These are phyloP conservation scores for Erodium moschatum DNA, from an alignment of 441 rosid genomes.

Conservation along the genomic window DNA sequence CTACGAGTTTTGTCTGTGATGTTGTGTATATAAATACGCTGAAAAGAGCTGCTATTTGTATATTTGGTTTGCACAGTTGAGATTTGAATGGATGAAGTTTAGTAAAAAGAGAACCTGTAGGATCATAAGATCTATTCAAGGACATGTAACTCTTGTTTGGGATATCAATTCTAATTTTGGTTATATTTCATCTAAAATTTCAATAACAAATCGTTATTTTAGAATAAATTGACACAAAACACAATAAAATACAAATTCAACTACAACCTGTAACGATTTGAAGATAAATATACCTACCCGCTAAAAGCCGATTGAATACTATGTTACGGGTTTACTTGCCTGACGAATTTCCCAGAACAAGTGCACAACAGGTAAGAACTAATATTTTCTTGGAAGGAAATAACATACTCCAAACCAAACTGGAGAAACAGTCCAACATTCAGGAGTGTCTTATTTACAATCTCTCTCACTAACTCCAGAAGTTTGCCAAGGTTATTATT, in stretches of 20 bases:
- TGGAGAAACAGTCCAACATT: background rate
- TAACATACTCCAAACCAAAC: background rate
- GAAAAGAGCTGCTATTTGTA: constrained; percentile 17
- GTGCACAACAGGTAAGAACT: background rate
- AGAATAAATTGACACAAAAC: no score
- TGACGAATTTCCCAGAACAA: no score
- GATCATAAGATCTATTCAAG: background rate
- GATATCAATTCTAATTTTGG: no score
- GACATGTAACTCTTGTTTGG: no score
- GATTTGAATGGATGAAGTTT: background rate
- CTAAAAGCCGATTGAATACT: no score
- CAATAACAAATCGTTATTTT: no score
- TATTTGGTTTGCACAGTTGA: background rate
- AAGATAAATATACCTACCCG: no score
- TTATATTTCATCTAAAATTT: no score
- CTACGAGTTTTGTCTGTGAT: constrained; percentile 15
- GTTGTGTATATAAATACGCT: constrained; percentile 9
- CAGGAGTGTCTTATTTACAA: background rate
- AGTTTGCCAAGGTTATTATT: background rate
- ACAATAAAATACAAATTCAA: no score
- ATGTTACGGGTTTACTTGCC: no score
- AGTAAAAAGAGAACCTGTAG: background rate
- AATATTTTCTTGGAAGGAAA: no score
- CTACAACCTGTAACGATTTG: no score
- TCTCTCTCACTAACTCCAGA: background rate